phyloP scores from a whole-genome alignment of 2,329 filamentous ascomycete genomes.

The Talaromyces piceae region DNA sequence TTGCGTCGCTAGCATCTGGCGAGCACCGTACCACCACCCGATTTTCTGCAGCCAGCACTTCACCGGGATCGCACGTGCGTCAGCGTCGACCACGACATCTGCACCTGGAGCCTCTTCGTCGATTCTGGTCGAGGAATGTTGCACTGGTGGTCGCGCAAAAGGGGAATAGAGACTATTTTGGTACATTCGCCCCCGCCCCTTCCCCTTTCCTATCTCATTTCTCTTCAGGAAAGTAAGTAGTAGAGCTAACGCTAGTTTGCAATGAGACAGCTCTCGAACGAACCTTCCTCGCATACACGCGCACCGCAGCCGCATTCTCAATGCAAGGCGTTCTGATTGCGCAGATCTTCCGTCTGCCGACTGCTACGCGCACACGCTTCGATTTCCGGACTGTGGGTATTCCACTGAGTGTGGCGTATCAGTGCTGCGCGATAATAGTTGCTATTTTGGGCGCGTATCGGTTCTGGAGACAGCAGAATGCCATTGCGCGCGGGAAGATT shows the following conservation, averaged over 20 bases:
- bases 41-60: conserved; percentile 14
- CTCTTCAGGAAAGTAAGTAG: background rate
- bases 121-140: conserved; percentile 66
- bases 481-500: conserved; percentile 51
- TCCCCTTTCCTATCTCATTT: background rate
- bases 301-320: conserved; percentile 61
- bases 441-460: conserved; percentile 49
- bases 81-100: conserved; percentile 25
- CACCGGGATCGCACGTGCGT: background rate
- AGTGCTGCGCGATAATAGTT: conserved; percentile 46
- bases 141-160: conserved; percentile 32
- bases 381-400: conserved; percentile 56
- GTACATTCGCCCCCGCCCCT: conserved; percentile 17
- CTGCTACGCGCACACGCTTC: conserved; percentile 33
- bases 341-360: conserved; percentile 56
- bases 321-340: conserved; percentile 59
- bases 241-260: background rate
- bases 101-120: conserved; percentile 61
- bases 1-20: conserved; percentile 25
- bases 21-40: conserved; percentile 22
- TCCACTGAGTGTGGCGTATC: conserved; percentile 45
- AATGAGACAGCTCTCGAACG: conserved; percentile 58
- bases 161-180: conserved; percentile 36
- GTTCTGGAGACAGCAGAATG: conserved; percentile 55
- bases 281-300: conserved; percentile 66